Percentiles rank a stretch among this genome's conserved stretches.
phyloP scores from a whole-genome alignment of 176 grass and related monocot species.

The Zoysia japonica region DNA sequence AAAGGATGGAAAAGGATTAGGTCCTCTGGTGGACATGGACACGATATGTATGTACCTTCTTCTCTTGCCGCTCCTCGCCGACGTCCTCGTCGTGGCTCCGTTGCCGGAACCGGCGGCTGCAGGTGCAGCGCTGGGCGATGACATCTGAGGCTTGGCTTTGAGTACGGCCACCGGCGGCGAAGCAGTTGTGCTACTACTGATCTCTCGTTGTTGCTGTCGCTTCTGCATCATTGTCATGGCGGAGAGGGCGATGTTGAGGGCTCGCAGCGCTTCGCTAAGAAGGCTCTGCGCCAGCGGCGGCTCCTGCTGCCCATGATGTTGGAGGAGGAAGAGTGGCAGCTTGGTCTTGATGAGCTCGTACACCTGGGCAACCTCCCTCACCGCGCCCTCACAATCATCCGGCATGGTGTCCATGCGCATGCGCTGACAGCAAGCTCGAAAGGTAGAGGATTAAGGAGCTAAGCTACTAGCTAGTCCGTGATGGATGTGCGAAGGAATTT shows the following conservation, averaged over 20 bases:
- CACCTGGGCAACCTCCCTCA: not conserved
- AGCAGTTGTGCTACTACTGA: not conserved
- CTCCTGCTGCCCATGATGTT: not conserved
- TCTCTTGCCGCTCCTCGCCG: not conserved
- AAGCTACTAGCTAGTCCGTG: too few species aligned
- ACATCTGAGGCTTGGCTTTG: not conserved
- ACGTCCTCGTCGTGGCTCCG: not conserved
- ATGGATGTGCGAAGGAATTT: not conserved
- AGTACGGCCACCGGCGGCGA: not conserved
- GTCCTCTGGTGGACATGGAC: not conserved
- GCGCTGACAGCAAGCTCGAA: not conserved
- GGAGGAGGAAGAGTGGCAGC: conserved; percentile 6
- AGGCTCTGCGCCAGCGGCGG: not conserved
- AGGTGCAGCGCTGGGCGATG: not conserved
- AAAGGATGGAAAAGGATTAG: too few species aligned
- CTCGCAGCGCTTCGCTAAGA: conserved; percentile 26
- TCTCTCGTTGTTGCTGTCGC: not conserved
- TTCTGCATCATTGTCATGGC: not conserved
- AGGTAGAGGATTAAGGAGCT: too few species aligned
- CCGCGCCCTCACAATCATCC: not conserved
- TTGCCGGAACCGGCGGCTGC: not conserved
- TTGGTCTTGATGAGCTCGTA: conserved; percentile 25
- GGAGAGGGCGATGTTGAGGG: conserved; percentile 41
- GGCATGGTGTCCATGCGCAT: not conserved
- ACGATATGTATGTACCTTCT: not conserved